Base-by-base conservation (phyloP, 257 asterid species). In the Paulownia fortunei region DNA sequence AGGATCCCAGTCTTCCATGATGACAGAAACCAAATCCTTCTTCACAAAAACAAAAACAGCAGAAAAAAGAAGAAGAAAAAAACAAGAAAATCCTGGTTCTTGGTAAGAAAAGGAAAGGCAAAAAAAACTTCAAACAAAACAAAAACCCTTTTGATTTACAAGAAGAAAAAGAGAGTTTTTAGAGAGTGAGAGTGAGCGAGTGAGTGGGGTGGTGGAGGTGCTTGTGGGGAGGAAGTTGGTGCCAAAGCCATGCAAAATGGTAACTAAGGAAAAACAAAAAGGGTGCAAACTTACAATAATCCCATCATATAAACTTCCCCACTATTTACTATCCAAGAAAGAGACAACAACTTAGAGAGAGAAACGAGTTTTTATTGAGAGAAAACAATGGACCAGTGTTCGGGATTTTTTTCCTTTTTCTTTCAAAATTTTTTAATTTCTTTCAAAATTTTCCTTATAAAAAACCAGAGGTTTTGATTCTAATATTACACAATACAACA, bases 1-100 rank as follows among this genome's bases (percentile, higher is more conserved):
- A 23, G 83, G 54, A 63, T 85, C 71, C 85, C 81, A 76, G 10
- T 56, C 82, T 0, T 72, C 88, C 88, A 82, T 82, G 66, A 23
- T 59, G 62, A 21, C 62, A 76, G 39, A 55, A 78, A 12, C 9
- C 13, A 61, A 46, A 80, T 51, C 41, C 18, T 16, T 54, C 32
- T 79, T 73, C 54, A 34, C 8, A 44, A 11, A 10, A 32, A 59
- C 21, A 24, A 49, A 7, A 30, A 12, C 5, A 41, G 18, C 10
- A 46, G 23, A 23, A 5, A 23, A 49, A 62, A 8, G 10, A 2
- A 56, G 39, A 5, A 61, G 26, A n/a, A 23, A 16, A 24, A 46
- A 56, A 41, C 19, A 26, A n/a, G 34, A n/a, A 8, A 69, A 15
- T 3, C 37, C 12, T 19, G 54, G 23, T 47, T 32, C 41, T 46